Evolutionary conservation across 2,329 filamentous ascomycete genomes (phyloP), one percentile per base, ranked within the genome.

Genomic region (Colletotrichum salicis): DNA sequence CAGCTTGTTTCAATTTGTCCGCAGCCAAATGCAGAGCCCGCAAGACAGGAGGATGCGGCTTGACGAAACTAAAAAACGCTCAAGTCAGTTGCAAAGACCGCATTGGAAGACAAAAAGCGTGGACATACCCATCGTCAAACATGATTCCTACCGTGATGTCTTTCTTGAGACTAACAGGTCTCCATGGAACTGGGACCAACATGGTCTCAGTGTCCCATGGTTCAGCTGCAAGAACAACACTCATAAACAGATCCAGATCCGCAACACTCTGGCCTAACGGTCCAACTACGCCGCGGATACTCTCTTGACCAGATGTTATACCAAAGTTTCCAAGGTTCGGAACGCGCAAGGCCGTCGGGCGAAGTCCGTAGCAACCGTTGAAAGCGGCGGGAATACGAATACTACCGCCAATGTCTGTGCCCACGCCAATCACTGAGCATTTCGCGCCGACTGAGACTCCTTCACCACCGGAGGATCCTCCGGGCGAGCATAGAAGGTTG

Each of bases 391-490:
- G 83, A 24, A 84, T 83, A 4, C 89, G 84, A 0, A 91, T 77
- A 11, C 86, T 88, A 12, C 89, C 89, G 1, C 86, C 83, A 66
- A 92, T 91, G 73, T 92, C 90, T 0, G 90, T 90, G 1, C 90
- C 90, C 0, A 92, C 84, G 7, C 91, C 91, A 0, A 92, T 74
- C 1, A 86, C 84, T 70, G 87, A 89, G 22, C 91, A 92, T 12
- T 78, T 77, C 68, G 92, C 86, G 0, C 84, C 82, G 51, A 93
- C 84, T 1, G 93, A 83, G 0, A 91, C 91, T 6, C 87, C 87
- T 77, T 93, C 92, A 56, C 92, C 92, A 3, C 92, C 92, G 0
- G 89, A 91, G 31, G 87, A 90, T 10, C 91, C 91, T 10, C 91
- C 91, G 29, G 87, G 87, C 0, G 90, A 92, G 4, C 89, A 82